A percentile compares a stretch with the other conserved stretches of the same genome.
Evolutionary conservation across 805 yeast genomes (phyloP).

Genomic region (Yamadazyma sp.): DNA sequence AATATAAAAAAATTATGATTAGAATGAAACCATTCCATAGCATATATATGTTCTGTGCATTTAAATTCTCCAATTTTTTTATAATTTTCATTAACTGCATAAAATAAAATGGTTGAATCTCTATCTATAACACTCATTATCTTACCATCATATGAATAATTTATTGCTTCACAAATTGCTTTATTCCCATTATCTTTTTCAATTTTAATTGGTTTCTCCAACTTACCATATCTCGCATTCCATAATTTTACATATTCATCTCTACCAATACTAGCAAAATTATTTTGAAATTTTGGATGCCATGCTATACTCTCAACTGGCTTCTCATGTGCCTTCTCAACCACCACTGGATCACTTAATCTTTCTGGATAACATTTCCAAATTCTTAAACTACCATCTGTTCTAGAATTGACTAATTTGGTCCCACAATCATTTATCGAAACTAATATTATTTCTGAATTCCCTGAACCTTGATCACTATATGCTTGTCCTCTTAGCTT

Average conservation of each 20-base stretch:
- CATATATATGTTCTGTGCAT: conserved; percentile 32
- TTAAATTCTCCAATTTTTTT: conserved; percentile 21
- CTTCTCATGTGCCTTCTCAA: conserved; percentile 40
- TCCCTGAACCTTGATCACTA: conserved; percentile 7
- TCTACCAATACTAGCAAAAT: conserved; percentile 48
- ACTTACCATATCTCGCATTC: conserved; percentile 36
- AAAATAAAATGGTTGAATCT: conserved; percentile 33
- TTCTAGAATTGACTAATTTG: conserved; percentile 39
- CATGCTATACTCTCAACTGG: conserved; percentile 43
- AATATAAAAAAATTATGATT: conserved; percentile 28
- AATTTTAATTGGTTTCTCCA: conserved; percentile 28
- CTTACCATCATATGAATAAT: conserved; percentile 47
- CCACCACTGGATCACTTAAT: conserved; percentile 33
- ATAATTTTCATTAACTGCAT: conserved; percentile 29
- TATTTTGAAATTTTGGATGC: conserved; percentile 46
- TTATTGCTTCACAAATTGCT: conserved; percentile 19
- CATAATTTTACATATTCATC: conserved; percentile 47
- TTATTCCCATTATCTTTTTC: conserved; percentile 11
- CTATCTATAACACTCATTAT: conserved; percentile 43
- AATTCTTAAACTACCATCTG: conserved; percentile 41
- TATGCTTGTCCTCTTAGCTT: conserved; percentile 15
- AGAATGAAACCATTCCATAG: conserved; percentile 45
- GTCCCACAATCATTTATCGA: conserved; percentile 43
- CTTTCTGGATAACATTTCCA: conserved; percentile 31
- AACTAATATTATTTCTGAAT: conserved; percentile 32